Evolutionary conservation across 1,284 basidiomycete species (phyloP).

Genomic region (Cutaneotrichosporon spelunceum): DNA sequence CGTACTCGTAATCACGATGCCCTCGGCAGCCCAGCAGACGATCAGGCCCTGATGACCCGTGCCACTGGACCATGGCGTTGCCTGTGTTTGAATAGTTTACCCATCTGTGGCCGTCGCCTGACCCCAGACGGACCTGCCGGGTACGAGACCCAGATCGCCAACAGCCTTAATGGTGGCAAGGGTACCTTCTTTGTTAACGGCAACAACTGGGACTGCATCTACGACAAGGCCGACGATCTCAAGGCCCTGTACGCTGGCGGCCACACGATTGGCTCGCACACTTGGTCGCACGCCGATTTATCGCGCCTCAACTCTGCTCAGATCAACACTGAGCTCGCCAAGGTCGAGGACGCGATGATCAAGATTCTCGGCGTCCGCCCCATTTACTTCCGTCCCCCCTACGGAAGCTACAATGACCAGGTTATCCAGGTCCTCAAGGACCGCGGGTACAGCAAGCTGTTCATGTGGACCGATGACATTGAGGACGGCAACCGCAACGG

Average conservation of each 20-base stretch:
- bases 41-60: background rate
- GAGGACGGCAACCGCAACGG: constrained; percentile 37
- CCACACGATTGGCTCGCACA: constrained; percentile 60
- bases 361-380: constrained; percentile 57
- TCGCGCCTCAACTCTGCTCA: constrained; percentile 50
- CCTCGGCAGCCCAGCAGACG: too few species aligned
- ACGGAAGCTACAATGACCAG: constrained; percentile 57
- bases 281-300: constrained; percentile 59
- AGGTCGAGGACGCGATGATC: constrained; percentile 56
- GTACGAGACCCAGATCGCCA: constrained; percentile 53
- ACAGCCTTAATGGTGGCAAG: constrained; percentile 53
- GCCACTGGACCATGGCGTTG: too few species aligned
- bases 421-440: constrained; percentile 54
- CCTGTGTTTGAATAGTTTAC: too few species aligned
- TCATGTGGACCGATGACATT: constrained; percentile 50
- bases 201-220: constrained; percentile 57
- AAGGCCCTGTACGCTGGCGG: constrained; percentile 15
- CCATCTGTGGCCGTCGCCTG: constrained; percentile 14
- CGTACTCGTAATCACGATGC: constrained; percentile 10
- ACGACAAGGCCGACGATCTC: constrained; percentile 35
- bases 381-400: constrained; percentile 55
- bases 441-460: constrained; percentile 52
- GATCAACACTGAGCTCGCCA: constrained; percentile 52
- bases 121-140: constrained; percentile 55
- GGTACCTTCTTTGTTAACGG: constrained; percentile 61